A percentile compares a stretch with the other conserved stretches of the same genome.
phyloP scores from a whole-genome alignment of 441 rosid genomes.

The Brassica balearica region DNA sequence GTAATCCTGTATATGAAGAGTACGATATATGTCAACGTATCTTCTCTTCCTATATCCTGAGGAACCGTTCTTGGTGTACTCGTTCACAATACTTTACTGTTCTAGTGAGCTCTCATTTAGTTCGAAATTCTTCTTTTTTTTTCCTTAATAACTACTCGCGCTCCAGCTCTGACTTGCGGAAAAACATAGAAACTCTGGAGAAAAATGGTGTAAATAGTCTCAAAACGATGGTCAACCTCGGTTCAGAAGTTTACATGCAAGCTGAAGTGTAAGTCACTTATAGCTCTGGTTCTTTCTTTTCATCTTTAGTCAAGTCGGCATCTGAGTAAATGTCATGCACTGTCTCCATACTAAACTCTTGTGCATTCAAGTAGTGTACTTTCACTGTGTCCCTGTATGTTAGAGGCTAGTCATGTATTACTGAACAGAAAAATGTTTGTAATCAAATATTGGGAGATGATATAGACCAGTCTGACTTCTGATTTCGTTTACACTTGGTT shows the following conservation, averaged over 20 bases:
- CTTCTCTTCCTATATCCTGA: too few species aligned
- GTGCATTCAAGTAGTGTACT: background rate
- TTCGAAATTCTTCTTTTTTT: background rate
- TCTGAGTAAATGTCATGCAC: background rate
- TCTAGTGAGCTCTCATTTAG: background rate
- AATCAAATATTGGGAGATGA: too few species aligned
- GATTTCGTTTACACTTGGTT: slow-evolving; percentile 9
- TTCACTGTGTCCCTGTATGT: slow-evolving; percentile 22
- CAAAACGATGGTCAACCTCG: slow-evolving; percentile 85
- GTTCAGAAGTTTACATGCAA: slow-evolving; percentile 92
- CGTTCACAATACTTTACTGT: background rate
- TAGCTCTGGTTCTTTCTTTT: slow-evolving; percentile 20
- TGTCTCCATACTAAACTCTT: background rate
- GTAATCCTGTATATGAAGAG: too few species aligned
- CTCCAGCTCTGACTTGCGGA: slow-evolving; percentile 79
- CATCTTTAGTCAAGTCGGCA: background rate
- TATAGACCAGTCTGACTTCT: slow-evolving; percentile 9
- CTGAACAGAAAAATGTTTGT: background rate
- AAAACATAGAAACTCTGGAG: slow-evolving; percentile 74
- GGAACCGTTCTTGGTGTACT: slow-evolving; percentile 13
- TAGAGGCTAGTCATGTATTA: slow-evolving; percentile 14
- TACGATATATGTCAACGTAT: too few species aligned
- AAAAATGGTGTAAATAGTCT: slow-evolving; percentile 79
- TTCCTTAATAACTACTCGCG: slow-evolving; percentile 43
- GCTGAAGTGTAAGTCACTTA: slow-evolving; percentile 77